Evolutionary conservation across 805 yeast genomes (phyloP).

Genomic region (Kodamaea kaohsiungensis): DNA sequence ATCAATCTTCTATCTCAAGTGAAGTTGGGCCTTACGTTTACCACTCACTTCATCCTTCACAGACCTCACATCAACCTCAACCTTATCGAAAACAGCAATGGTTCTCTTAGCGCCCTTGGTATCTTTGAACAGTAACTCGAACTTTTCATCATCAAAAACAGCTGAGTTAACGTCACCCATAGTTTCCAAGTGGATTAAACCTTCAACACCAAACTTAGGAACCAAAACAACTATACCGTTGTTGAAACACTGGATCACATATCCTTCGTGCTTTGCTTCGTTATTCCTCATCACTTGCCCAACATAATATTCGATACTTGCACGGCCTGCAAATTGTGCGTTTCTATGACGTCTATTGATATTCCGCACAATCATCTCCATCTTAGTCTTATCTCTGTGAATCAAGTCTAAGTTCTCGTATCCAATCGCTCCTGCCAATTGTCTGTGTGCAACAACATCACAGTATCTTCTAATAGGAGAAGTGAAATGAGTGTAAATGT

Average conservation of each 20-base stretch:
- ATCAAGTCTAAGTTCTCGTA: constrained; percentile 80
- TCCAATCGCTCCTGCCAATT: constrained; percentile 96
- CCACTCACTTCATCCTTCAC: constrained; percentile 85
- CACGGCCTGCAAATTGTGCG: constrained; percentile 98
- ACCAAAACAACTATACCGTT: constrained; percentile 95
- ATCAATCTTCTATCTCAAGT: constrained; percentile 40
- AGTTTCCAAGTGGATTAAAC: constrained; percentile 79
- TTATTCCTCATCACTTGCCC: constrained; percentile 95
- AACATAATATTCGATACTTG: constrained; percentile 95
- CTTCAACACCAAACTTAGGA: constrained; percentile 95
- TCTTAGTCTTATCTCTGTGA: constrained; percentile 85
- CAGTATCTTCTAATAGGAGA: constrained; percentile 98
- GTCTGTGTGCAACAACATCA: constrained; percentile 96
- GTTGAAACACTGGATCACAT: constrained; percentile 85
- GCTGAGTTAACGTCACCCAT: constrained; percentile 66
- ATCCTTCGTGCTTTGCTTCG: constrained; percentile 82
- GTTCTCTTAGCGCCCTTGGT: constrained; percentile 46
- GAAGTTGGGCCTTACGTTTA: constrained; percentile 84
- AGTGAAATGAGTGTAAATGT: constrained; percentile 96
- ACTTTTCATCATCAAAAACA: constrained; percentile 75
- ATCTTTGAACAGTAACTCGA: constrained; percentile 60
- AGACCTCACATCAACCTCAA: constrained; percentile 78
- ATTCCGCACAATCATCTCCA: constrained; percentile 85
- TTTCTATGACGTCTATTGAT: constrained; percentile 94
- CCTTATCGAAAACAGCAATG: constrained; percentile 79